Conservation (phyloP, 2,329 filamentous ascomycete genomes). For the Chaetomium olivaceum region DNA sequence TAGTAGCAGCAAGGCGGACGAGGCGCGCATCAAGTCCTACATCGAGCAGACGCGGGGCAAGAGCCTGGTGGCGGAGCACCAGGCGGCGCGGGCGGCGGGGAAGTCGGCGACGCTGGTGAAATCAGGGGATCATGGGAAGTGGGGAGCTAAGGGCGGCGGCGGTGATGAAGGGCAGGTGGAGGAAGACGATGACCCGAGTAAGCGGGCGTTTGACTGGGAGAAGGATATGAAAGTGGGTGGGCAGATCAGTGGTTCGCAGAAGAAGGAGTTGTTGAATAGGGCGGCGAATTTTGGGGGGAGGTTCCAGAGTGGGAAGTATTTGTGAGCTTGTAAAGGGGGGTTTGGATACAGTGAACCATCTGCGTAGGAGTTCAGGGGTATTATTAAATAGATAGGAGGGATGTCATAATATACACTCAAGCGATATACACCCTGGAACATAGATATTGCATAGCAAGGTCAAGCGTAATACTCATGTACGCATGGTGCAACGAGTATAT, state of each 20-base stretch:
- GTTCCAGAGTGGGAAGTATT: conserved; percentile 73
- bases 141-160: conserved; percentile 33
- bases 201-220: conserved; percentile 82
- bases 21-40: conserved; percentile 49
- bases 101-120: conserved; percentile 19
- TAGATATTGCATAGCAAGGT: neutral
- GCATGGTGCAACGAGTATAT: neutral
- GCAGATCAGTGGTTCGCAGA: conserved; percentile 70
- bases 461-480: too few species aligned
- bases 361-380: neutral
- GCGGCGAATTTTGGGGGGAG: conserved; percentile 79
- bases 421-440: neutral
- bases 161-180: conserved; percentile 44
- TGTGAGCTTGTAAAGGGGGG: conserved; percentile 35
- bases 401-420: neutral
- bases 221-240: conserved; percentile 86
- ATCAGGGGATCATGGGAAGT: neutral
- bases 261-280: conserved; percentile 75
- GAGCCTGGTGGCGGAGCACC: conserved; percentile 62
- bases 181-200: conserved; percentile 86
- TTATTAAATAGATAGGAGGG: neutral
- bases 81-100: conserved; percentile 35
- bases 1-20: conserved; percentile 47
- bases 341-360: neutral
- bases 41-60: conserved; percentile 57